Evolutionary conservation across 352 stramenopile species (phyloP), one percentile per base, ranked within the genome.

Genomic region (Pythium plurisporium): DNA sequence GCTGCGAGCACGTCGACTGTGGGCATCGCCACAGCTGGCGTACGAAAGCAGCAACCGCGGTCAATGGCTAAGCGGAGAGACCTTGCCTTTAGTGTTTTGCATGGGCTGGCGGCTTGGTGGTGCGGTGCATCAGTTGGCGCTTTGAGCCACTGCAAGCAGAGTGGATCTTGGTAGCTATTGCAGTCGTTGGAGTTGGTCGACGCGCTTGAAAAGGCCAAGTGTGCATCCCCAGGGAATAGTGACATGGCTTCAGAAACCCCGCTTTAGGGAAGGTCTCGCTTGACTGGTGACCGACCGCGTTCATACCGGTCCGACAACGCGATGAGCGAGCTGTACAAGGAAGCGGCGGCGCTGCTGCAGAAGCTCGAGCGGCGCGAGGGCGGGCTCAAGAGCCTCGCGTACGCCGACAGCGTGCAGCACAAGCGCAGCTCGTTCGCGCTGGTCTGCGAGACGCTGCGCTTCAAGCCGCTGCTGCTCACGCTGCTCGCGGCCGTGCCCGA

Each of bases 371-470:
- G 69, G 27, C 84, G 80, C 7, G 74, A 89, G 57, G 83, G 82
- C 48, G 86, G 86, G 1, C 81, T 95, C 64, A 95, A 95, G 73
- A 86, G 74, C 40, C 79, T 95, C 34, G 83, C 84, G 51, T 94
- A 94, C 42, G 78, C 74, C 9, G 81, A 92, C 20, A 77, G 80
- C 22, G 82, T 91, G 43, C 61, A 82, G 56, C 83, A 94, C 69
- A 96, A 94, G 62, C 82, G 82, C 62, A 94, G 86, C 70, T 94
- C 83, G 20, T 96, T 92, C 60, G 85, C 84, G 57, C 70, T 96
- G 22, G 86, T 94, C 19, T 96, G 86, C 51, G 84, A 96, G 70
- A 96, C 86, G 57, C 69, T 96, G 59, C 84, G 86, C 25, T 93
- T 91, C 69, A 93, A 91, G 64, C 83, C 85, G 42, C 64, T 94